These are phyloP conservation scores for Capsicum pubescens DNA, from an alignment of 257 asterid species.

Conservation along the genomic window DNA sequence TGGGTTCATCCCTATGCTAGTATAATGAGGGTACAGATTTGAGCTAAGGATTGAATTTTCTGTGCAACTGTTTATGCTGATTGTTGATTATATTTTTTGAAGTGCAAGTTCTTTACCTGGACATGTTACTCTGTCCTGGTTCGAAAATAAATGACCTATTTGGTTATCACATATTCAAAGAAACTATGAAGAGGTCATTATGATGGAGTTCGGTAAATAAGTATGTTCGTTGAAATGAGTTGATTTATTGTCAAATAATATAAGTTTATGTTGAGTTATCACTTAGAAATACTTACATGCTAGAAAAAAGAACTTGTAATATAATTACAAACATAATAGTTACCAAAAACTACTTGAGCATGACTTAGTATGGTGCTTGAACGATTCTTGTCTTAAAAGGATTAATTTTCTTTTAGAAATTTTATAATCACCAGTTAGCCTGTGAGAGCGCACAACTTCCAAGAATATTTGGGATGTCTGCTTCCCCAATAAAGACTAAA, in stretches of 20 bases:
- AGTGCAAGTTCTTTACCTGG: neutral
- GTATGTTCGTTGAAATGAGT: neutral
- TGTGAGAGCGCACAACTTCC: constrained; percentile 54
- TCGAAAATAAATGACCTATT: neutral
- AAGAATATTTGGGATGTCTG: constrained; percentile 92
- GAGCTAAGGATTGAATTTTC: neutral
- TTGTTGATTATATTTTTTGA: neutral
- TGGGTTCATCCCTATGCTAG: constrained; percentile 71
- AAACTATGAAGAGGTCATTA: neutral
- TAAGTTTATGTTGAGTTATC: too few species aligned
- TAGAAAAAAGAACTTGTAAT: neutral
- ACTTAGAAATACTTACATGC: neutral
- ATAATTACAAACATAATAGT: too few species aligned
- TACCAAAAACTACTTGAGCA: neutral
- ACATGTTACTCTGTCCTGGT: neutral
- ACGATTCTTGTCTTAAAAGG: neutral
- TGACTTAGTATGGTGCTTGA: neutral
- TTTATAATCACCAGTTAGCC: constrained; percentile 56
- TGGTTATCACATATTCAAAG: neutral
- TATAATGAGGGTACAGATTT: constrained; percentile 72
- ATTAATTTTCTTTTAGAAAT: constrained; percentile 55
- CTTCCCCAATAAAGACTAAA: constrained; percentile 92
- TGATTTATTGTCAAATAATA: neutral
- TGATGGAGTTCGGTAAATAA: neutral
- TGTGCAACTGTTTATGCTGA: neutral